These are phyloP conservation scores for Thelonectria discophora DNA, from an alignment of 2,329 filamentous ascomycete species.

Conservation along the genomic window DNA sequence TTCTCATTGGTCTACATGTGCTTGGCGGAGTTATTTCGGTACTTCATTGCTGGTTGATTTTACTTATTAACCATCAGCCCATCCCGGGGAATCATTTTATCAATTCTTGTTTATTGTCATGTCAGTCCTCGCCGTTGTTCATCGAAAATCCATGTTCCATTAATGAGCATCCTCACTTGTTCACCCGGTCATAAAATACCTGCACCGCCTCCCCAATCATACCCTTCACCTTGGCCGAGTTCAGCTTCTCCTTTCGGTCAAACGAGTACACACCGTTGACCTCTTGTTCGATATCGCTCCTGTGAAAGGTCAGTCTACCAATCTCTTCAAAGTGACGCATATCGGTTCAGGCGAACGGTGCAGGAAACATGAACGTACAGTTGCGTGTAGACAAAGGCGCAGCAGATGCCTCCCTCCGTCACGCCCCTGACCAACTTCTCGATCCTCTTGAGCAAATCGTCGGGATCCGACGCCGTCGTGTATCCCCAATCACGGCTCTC, in stretches of 20 bases:
- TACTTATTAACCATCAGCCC: too few species aligned
- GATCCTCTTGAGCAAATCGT: slow-evolving; percentile 66
- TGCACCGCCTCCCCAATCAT: slow-evolving; percentile 64
- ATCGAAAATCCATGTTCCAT: neutral
- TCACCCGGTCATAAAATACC: slow-evolving; percentile 53
- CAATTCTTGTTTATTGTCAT: neutral
- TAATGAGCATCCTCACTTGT: slow-evolving; percentile 4
- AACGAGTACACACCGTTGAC: slow-evolving; percentile 73
- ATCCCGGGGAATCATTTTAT: neutral
- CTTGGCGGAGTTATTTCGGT: neutral
- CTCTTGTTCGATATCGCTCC: slow-evolving; percentile 72
- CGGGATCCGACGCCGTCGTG: slow-evolving; percentile 68
- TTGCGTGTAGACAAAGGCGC: slow-evolving; percentile 74
- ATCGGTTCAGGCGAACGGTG: neutral
- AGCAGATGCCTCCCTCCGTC: slow-evolving; percentile 63
- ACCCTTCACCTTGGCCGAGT: slow-evolving; percentile 63
- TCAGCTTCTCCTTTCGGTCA: slow-evolving; percentile 68
- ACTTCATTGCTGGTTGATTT: too few species aligned
- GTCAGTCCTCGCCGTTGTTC: neutral
- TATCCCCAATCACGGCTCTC: slow-evolving; percentile 71
- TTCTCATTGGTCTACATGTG: neutral
- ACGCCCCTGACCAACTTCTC: slow-evolving; percentile 67
- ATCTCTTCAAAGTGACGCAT: too few species aligned
- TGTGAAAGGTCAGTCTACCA: slow-evolving; percentile 34
- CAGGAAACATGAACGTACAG: slow-evolving; percentile 52